Evolutionary conservation across 75 land plant species (phyloP), one percentile per base, ranked within the genome.

Genomic region (Isoetes taiwanensis): DNA sequence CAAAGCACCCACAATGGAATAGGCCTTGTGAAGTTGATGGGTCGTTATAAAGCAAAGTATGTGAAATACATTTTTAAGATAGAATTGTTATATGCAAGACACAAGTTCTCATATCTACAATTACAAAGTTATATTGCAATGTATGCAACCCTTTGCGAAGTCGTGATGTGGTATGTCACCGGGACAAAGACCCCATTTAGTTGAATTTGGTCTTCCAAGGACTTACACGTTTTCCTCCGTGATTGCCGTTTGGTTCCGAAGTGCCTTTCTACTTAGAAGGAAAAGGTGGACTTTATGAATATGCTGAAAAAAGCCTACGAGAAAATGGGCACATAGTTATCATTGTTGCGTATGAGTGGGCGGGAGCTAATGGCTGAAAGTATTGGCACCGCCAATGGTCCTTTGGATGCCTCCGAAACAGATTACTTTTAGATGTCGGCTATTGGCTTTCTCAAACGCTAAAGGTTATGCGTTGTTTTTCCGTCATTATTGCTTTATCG

Each of bases 21-120:
- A 53, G 97, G 97, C 21, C 65, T 87, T 56, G 97, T 90, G 43
- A 90, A 86, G 61, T 76, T 90, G 10, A 87, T 90, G 97, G 94
- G 97, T 37, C 75, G 94, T 54, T 83, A 86, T 41, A 86, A 87
- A 63, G 97, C 93, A 86, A 65, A 35, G 76, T n/a, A 46, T 21
- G 5, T 27, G 8, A 11, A n/a, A n/a, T n/a, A n/a, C n/a, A n/a
- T n/a, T n/a, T n/a, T n/a, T n/a, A n/a, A n/a, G n/a, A n/a, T n/a
- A n/a, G n/a, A n/a, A n/a, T n/a, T n/a, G n/a, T n/a, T n/a, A n/a
- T n/a, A n/a, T n/a, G n/a, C n/a, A n/a, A 14, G 27, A 29, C 16
- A 26, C 61, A n/a, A 52, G 10, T 43, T 32, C 2, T 23, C 14
- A 26, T 3, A 2, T 12, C 52, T 43, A 43, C 23, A 8, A 16